These are phyloP conservation scores for Fusarium buharicum DNA, from an alignment of 2,329 filamentous ascomycete genomes.

Conservation along the genomic window DNA sequence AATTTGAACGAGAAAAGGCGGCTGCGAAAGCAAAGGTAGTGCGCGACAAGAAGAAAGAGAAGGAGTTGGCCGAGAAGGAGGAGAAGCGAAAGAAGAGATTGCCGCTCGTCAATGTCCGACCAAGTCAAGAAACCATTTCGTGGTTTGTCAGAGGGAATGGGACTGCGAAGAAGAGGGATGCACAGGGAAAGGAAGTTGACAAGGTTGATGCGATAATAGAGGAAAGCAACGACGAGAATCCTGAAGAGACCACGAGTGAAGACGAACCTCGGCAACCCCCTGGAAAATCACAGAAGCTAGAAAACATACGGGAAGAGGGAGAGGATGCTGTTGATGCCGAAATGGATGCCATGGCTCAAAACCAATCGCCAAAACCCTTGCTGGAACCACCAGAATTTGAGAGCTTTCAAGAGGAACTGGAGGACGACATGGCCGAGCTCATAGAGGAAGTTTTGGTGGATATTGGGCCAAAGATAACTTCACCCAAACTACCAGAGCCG, in stretches of 20 bases:
- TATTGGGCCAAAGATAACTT: not conserved
- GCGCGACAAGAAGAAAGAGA: slow-evolving; percentile 66
- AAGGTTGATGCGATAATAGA: slow-evolving; percentile 11
- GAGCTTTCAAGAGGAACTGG: not conserved
- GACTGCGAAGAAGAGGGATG: slow-evolving; percentile 47
- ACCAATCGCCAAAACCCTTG: not conserved
- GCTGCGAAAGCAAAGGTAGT: slow-evolving; percentile 60
- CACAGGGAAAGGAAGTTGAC: slow-evolving; percentile 31
- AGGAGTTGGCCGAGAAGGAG: slow-evolving; percentile 61
- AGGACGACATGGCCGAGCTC: not conserved
- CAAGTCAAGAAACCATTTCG: slow-evolving; percentile 68
- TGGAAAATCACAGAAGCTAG: slow-evolving; percentile 18
- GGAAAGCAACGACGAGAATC: not conserved
- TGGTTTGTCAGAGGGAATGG: slow-evolving; percentile 59
- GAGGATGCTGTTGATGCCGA: slow-evolving; percentile 13
- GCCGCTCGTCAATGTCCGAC: slow-evolving; percentile 64
- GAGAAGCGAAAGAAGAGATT: slow-evolving; percentile 62
- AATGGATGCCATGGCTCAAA: not conserved
- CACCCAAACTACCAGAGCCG: not conserved
- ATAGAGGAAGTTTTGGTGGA: not conserved
- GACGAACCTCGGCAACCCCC: not conserved
- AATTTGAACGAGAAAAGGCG: slow-evolving; percentile 61
- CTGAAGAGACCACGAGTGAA: not conserved
- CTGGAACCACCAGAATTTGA: slow-evolving; percentile 1
- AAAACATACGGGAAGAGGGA: slow-evolving; percentile 23